Evolutionary conservation across 805 yeast species (phyloP).

Genomic region (Saccharomyces cerevisiae): DNA sequence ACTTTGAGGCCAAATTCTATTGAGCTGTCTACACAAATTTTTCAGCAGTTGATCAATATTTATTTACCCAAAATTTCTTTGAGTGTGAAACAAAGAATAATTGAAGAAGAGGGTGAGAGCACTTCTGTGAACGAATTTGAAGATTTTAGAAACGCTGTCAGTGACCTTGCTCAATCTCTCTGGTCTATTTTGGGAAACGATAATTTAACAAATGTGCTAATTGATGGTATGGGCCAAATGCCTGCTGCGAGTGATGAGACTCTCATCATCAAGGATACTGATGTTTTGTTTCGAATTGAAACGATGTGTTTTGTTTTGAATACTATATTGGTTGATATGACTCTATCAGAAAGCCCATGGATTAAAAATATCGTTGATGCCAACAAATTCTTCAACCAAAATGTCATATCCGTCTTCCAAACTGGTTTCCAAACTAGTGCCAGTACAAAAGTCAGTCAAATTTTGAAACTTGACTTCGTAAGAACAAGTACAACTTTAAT

Average conservation of each 20-base stretch:
- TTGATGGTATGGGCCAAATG: slow-evolving; percentile 20
- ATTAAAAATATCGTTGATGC: slow-evolving; percentile 20
- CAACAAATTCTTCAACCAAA: slow-evolving; percentile 18
- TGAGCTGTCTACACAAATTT: slow-evolving; percentile 32
- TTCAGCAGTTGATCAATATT: slow-evolving; percentile 45
- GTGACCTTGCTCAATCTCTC: slow-evolving; percentile 66
- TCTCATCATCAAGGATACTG: slow-evolving; percentile 1
- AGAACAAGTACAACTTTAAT: slow-evolving; percentile 24
- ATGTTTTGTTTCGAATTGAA: slow-evolving; percentile 25
- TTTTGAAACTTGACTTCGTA: slow-evolving; percentile 22
- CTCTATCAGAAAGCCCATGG: slow-evolving; percentile 25
- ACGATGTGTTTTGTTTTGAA: slow-evolving; percentile 26
- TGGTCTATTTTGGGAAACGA: slow-evolving; percentile 55
- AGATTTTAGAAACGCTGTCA: slow-evolving; percentile 62
- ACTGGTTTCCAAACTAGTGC: slow-evolving; percentile 18
- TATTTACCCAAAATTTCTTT: slow-evolving; percentile 64
- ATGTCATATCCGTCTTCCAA: slow-evolving; percentile 19
- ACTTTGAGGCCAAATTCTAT: slow-evolving; percentile 22
- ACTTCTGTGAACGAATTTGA: slow-evolving; percentile 42
- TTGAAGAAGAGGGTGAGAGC: slow-evolving; percentile 25
- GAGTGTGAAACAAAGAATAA: slow-evolving; percentile 29
- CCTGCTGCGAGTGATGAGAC: slow-evolving; percentile 5
- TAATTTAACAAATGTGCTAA: slow-evolving; percentile 26
- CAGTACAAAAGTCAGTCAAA: slow-evolving; percentile 9
- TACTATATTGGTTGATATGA: slow-evolving; percentile 22